Evolutionary conservation across 176 grass and related monocot species (phyloP).

Genomic region (Zoysia pacifica): DNA sequence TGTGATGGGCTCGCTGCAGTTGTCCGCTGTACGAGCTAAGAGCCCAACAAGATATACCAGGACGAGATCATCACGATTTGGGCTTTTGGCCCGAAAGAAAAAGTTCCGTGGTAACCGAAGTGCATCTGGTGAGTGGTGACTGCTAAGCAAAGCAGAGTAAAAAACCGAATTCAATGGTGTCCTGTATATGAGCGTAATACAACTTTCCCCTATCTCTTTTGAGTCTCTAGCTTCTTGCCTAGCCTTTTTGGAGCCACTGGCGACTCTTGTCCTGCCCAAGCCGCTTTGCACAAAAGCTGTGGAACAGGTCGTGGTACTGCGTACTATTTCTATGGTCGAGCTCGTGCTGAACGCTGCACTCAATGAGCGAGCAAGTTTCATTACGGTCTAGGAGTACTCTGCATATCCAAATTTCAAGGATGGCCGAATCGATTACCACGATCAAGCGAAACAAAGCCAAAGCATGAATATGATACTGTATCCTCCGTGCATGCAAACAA

Average conservation of each 20-base stretch:
- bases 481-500: conserved; percentile 6
- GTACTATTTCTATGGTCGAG: not conserved
- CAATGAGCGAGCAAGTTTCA: not conserved
- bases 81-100: not conserved
- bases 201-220: not conserved
- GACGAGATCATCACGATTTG: not conserved
- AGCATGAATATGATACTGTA: conserved; percentile 7
- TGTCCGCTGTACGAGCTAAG: no score
- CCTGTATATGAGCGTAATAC: not conserved
- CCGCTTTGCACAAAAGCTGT: conserved; percentile 3
- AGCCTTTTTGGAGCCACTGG: conserved; percentile 21
- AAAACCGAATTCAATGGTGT: not conserved
- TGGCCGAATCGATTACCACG: not conserved
- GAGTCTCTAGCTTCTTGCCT: conserved; percentile 13
- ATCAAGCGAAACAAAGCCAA: not conserved
- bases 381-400: not conserved
- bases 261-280: not conserved
- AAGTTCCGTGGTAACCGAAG: not conserved
- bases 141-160: not conserved
- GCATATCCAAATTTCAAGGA: conserved; percentile 1
- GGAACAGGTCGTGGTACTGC: not conserved
- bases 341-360: not conserved
- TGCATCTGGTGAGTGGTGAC: not conserved
- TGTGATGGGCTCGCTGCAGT: no score
- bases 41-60: not conserved